Evolutionary conservation across 768 basidiomycete species (phyloP).

Genomic region (Serpula lacrymans): DNA sequence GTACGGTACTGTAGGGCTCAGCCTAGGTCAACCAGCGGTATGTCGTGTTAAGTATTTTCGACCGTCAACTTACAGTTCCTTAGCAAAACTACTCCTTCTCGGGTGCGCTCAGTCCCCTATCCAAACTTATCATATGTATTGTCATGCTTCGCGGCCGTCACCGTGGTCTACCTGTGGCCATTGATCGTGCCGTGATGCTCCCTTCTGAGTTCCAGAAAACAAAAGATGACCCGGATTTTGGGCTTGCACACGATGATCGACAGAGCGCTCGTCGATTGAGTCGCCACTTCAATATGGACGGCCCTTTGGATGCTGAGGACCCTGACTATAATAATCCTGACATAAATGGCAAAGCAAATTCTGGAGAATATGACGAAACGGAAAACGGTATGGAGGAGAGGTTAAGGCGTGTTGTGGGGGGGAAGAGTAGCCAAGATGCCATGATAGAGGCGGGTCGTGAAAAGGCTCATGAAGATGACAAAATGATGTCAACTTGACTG

Average conservation of each 20-base stretch:
- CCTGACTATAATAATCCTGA: background rate
- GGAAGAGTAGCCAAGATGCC: slow-evolving; percentile 2
- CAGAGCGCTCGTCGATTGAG: no score
- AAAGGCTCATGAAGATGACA: no score
- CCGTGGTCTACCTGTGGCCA: slow-evolving; percentile 82
- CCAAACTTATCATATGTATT: slow-evolving; percentile 80
- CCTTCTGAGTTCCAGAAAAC: slow-evolving; percentile 56
- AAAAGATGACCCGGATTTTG: slow-evolving; percentile 12
- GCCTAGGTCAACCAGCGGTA: slow-evolving; percentile 82
- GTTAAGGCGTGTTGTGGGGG: no score
- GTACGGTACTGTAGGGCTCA: slow-evolving; percentile 87
- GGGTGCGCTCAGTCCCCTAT: slow-evolving; percentile 73
- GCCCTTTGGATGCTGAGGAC: background rate
- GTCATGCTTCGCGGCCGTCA: slow-evolving; percentile 97
- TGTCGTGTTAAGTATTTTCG: slow-evolving; percentile 18
- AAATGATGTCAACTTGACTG: no score
- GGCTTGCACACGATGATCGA: slow-evolving; percentile 9
- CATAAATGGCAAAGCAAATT: background rate
- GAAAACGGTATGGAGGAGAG: no score
- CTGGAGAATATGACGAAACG: background rate
- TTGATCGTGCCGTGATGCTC: slow-evolving; percentile 83
- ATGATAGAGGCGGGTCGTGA: background rate
- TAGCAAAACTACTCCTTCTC: slow-evolving; percentile 81
- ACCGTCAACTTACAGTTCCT: slow-evolving; percentile 1
- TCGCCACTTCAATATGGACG: background rate